Evolutionary conservation across 2,329 filamentous ascomycete species (phyloP).

Genomic region (Stylonectria norvegica): DNA sequence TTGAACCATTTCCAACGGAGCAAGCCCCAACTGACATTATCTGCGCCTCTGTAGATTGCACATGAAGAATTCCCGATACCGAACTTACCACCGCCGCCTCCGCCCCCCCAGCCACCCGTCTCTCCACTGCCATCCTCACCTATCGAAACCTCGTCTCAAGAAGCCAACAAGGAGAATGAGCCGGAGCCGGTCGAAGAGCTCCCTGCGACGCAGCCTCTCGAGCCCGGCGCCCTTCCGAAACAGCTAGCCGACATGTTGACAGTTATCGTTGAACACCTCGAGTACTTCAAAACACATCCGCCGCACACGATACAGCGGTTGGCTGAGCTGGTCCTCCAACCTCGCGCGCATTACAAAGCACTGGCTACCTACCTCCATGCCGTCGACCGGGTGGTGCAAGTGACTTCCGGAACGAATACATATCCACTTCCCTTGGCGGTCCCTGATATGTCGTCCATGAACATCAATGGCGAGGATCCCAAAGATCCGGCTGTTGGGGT

Average conservation of each 20-base stretch:
- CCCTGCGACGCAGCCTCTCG: conserved; percentile 31
- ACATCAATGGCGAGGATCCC: conserved; percentile 59
- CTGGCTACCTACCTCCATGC: conserved; percentile 85
- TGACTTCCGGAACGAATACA: conserved; percentile 74
- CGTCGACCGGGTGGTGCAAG: conserved; percentile 83
- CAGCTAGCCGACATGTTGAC: conserved; percentile 61
- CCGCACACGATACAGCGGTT: conserved; percentile 93
- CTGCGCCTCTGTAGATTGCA: conserved; percentile 57
- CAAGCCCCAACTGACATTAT: conserved; percentile 2
- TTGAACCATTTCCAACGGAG: background rate
- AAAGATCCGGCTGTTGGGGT: conserved; percentile 37
- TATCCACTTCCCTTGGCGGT: conserved; percentile 77
- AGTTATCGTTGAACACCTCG: conserved; percentile 60
- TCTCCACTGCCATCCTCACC: conserved; percentile 45
- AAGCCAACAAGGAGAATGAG: conserved; percentile 67
- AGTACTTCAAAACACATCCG: conserved; percentile 68
- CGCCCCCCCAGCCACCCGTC: conserved; percentile 41
- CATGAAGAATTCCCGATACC: conserved; percentile 73
- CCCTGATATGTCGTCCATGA: conserved; percentile 54
- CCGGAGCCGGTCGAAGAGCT: conserved; percentile 45
- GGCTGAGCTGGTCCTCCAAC: conserved; percentile 76
- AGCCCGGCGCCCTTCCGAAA: conserved; percentile 55
- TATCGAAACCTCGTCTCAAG: conserved; percentile 47
- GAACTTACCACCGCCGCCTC: conserved; percentile 46
- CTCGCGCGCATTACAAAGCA: conserved; percentile 74